Evolutionary conservation across 164 flowering plant species (phyloP), one percentile per base, ranked within the genome.

Genomic region (Taxillus chinensis): DNA sequence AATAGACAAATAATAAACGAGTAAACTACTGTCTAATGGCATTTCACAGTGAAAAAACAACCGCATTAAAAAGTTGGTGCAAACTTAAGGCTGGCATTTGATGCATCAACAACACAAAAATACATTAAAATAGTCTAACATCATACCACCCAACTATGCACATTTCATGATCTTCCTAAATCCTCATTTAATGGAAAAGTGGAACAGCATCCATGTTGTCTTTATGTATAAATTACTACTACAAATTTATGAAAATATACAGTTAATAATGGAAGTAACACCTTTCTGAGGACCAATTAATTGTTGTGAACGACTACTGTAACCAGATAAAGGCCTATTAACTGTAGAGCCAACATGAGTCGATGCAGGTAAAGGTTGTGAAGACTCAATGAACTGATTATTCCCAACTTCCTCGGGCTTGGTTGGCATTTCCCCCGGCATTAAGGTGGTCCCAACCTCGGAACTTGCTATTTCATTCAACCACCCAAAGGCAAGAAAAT

Each of bases 281-380:
- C 86, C 86, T 78, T 75, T 82, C 17, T 65, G 85, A 52, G 80
- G 58, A 53, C 80, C 85, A 62, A 61, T 41, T 62, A 63, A 62
- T 62, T 77, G 85, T 46, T 81, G 86, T 11, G 89, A 66, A n/a
- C 84, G 78, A 67, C 64, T 77, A 72, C 75, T 75, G 65, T 85
- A 82, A 67, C 83, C 85, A 53, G 92, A 85, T 10, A 88, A 76
- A 58, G 87, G 87, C 74, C 90, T 73, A 67, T 80, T 80, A 57
- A 42, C 59, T 4, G 78, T 55, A 69, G 83, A 77, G 60, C 70
- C 63, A 60, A 58, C 75, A 51, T 67, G 73, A 51, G 76, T 53
- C 60, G 78, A 48, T 13, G 74, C 40, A 58, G 80, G 67, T 41
- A 74, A 67, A 45, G 76, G 62, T 41, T 66, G 80, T 41, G 75